Conservation (phyloP, 106 monocot genomes). For the Posidonia australis region DNA sequence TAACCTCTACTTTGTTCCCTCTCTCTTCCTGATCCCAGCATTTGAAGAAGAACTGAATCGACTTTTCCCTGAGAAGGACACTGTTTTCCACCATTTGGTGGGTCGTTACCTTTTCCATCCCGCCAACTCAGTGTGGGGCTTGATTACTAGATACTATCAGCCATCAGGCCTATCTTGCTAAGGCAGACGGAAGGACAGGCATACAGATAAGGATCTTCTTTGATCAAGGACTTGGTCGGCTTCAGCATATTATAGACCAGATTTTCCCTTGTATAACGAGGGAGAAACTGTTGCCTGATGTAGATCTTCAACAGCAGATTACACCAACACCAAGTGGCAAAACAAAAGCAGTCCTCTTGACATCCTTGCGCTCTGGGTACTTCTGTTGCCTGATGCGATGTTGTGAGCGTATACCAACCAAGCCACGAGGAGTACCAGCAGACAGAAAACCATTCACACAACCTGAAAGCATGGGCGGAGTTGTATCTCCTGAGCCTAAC, state of each 20-base stretch:
- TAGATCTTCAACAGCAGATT: conserved; percentile 4
- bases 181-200: conserved; percentile 38
- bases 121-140: conserved; percentile 16
- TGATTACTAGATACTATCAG: conserved; percentile 24
- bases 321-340: neutral
- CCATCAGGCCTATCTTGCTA: conserved; percentile 42
- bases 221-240: neutral
- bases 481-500: conserved; percentile 24
- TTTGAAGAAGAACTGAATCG: conserved; percentile 42
- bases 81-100: conserved; percentile 81
- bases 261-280: conserved; percentile 9
- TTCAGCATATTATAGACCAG: conserved; percentile 9
- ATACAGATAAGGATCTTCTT: conserved; percentile 25
- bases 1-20: conserved; percentile 68
- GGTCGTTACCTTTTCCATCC: conserved; percentile 45
- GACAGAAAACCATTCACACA: conserved; percentile 19
- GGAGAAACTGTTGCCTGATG: conserved; percentile 11
- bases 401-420: conserved; percentile 34
- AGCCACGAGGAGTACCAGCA: conserved; percentile 36
- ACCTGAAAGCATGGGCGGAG: conserved; percentile 34
- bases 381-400: conserved; percentile 22
- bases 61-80: conserved; percentile 65
- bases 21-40: conserved; percentile 47
- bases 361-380: conserved; percentile 22
- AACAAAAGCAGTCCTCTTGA: conserved; percentile 20